Conservation (phyloP, 805 yeast genomes). For the Saccharomycopsis guyanensis region DNA sequence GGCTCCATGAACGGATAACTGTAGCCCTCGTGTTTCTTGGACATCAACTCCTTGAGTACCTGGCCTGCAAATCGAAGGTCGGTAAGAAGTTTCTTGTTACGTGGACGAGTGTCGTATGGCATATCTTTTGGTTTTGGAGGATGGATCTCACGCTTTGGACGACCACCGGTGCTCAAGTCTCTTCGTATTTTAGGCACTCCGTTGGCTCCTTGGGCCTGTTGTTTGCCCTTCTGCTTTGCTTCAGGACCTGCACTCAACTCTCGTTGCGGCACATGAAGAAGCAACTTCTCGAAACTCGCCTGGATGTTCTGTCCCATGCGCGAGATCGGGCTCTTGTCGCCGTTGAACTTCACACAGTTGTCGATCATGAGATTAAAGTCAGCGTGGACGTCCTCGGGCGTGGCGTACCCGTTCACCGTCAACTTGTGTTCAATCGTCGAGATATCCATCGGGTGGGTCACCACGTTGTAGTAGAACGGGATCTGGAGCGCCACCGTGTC, state of each 20-base stretch:
- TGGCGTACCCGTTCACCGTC: slow-evolving; percentile 59
- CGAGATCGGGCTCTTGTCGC: slow-evolving; percentile 72
- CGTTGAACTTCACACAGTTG: slow-evolving; percentile 82
- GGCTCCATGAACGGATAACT: slow-evolving; percentile 90
- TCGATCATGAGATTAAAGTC: slow-evolving; percentile 81
- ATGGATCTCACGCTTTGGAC: slow-evolving; percentile 93
- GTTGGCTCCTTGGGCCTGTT: slow-evolving; percentile 20
- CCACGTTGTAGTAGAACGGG: slow-evolving; percentile 81
- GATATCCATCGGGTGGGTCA: slow-evolving; percentile 87
- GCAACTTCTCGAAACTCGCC: slow-evolving; percentile 88
- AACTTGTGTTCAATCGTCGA: slow-evolving; percentile 84
- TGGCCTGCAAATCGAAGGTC: slow-evolving; percentile 82
- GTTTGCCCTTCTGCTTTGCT: slow-evolving; percentile 17
- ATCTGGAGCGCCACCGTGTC: slow-evolving; percentile 82
- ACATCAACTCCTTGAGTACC: slow-evolving; percentile 70
- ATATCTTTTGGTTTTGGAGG: slow-evolving; percentile 94
- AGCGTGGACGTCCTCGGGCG: slow-evolving; percentile 56
- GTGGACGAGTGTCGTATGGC: slow-evolving; percentile 82
- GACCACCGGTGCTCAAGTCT: slow-evolving; percentile 60
- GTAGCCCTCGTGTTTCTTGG: slow-evolving; percentile 76
- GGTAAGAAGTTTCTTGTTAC: slow-evolving; percentile 79
- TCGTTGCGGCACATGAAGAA: slow-evolving; percentile 80
- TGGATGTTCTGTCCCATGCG: slow-evolving; percentile 88
- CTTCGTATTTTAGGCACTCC: slow-evolving; percentile 64
- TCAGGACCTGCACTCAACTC: slow-evolving; percentile 25